Percentiles rank a stretch among this genome's conserved stretches.
These are phyloP conservation scores for Pleurotus salmoneostramineus DNA, from an alignment of 768 basidiomycete genomes.

Conservation along the genomic window DNA sequence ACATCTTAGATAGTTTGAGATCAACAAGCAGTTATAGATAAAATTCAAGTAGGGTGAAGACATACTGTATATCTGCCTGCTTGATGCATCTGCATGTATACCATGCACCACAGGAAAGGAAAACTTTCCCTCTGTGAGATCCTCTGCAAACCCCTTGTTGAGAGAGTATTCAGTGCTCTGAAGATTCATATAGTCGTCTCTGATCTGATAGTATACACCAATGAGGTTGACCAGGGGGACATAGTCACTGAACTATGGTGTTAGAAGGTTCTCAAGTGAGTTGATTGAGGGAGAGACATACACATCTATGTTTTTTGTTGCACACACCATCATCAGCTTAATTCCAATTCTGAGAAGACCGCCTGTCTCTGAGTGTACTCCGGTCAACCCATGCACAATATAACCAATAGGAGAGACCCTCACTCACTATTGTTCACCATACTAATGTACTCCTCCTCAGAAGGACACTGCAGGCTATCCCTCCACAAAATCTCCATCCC, in stretches of 20 bases:
- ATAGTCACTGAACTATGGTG: conserved; percentile 60
- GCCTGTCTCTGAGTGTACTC: conserved; percentile 70
- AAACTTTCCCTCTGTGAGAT: conserved; percentile 95
- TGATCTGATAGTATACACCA: conserved; percentile 92
- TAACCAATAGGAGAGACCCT: background rate
- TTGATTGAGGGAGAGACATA: conserved; percentile 26
- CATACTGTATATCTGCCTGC: conserved; percentile 82
- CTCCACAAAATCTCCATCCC: conserved; percentile 95
- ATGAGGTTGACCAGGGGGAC: conserved; percentile 92
- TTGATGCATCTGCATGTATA: conserved; percentile 72
- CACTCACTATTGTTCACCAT: conserved; percentile 94
- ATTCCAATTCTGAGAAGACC: conserved; percentile 89
- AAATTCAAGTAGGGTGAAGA: background rate
- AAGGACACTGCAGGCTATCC: conserved; percentile 86
- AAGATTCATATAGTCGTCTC: conserved; percentile 97
- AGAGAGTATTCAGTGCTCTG: conserved; percentile 84
- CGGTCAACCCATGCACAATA: background rate
- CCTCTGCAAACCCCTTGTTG: conserved; percentile 89
- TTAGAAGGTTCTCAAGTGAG: background rate
- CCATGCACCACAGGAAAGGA: conserved; percentile 94
- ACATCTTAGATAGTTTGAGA: too few relatives aligned
- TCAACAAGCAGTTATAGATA: conserved; percentile 30
- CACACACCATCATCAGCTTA: conserved; percentile 95
- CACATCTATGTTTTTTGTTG: conserved; percentile 58
- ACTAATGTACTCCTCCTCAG: conserved; percentile 88